Evolutionary conservation across 176 grass and related monocot species (phyloP).

Genomic region (Oryza meridionalis): DNA sequence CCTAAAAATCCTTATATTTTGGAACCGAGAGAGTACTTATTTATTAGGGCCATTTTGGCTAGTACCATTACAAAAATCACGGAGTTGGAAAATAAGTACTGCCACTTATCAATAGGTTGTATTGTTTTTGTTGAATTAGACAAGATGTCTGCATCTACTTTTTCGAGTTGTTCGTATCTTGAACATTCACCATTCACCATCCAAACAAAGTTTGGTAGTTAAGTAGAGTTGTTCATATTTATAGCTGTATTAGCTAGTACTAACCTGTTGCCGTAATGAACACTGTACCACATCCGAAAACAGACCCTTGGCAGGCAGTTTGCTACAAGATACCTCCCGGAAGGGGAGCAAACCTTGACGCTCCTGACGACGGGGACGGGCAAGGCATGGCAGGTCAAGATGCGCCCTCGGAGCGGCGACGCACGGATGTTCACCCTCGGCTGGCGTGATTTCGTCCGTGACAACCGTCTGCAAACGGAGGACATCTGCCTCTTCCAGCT

Average conservation of each 20-base stretch:
- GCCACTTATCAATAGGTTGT: not conserved
- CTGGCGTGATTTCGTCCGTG: constrained; percentile 34
- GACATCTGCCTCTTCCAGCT: constrained; percentile 55
- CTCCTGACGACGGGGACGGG: not conserved
- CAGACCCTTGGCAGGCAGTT: constrained; percentile 1
- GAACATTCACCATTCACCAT: not conserved
- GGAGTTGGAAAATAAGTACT: too few species aligned
- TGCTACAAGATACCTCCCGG: not conserved
- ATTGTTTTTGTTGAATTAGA: not conserved
- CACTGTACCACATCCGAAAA: not conserved
- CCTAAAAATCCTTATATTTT: too few species aligned
- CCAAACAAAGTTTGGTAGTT: not conserved
- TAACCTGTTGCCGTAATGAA: not conserved
- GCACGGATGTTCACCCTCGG: not conserved
- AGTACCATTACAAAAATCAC: too few species aligned
- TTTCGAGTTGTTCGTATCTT: too few species aligned
- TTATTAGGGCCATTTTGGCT: too few species aligned
- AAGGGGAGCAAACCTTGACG: constrained; percentile 15
- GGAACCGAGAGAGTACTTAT: too few species aligned
- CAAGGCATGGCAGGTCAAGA: constrained; percentile 15
- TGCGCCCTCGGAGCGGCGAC: not conserved
- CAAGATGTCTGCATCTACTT: not conserved
- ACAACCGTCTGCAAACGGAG: constrained; percentile 30
- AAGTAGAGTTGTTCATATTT: not conserved
- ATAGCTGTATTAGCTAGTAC: not conserved